Conservation (phyloP, 768 basidiomycete genomes). For the Cyclocybe aegerita region DNA sequence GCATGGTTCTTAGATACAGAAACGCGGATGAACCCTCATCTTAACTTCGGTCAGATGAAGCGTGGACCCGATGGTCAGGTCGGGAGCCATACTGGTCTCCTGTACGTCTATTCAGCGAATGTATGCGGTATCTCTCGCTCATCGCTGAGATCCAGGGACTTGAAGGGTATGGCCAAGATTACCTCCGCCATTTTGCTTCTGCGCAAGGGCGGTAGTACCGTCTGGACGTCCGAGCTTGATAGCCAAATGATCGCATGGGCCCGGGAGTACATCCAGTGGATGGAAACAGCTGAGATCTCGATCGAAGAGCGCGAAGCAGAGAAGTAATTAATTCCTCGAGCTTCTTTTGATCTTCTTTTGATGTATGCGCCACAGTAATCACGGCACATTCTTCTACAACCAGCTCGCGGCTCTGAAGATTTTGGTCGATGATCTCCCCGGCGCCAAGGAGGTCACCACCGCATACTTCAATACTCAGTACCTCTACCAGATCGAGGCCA, state of each 20-base stretch:
- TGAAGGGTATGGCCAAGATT: conserved; percentile 59
- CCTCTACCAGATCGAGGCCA: conserved; percentile 49
- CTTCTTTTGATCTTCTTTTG: not conserved
- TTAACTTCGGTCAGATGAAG: conserved; percentile 56
- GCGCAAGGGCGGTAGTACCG: conserved; percentile 43
- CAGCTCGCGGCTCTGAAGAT: conserved; percentile 59
- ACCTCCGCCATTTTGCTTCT: conserved; percentile 53
- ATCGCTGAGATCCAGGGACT: conserved; percentile 36
- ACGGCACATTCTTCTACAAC: conserved; percentile 63
- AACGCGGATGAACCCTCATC: conserved; percentile 65
- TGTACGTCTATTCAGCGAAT: conserved; percentile 33
- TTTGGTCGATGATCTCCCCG: conserved; percentile 47
- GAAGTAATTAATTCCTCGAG: conserved; percentile 42
- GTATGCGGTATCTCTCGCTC: not conserved
- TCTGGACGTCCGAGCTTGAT: conserved; percentile 58
- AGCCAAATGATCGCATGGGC: conserved; percentile 49
- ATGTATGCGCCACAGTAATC: conserved; percentile 44
- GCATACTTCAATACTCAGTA: conserved; percentile 53
- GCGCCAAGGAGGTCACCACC: conserved; percentile 45
- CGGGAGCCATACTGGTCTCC: conserved; percentile 53
- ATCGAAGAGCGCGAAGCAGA: conserved; percentile 41
- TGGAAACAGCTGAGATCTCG: conserved; percentile 47
- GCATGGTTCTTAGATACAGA: conserved; percentile 60
- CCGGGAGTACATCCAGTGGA: conserved; percentile 52
- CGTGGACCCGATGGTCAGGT: conserved; percentile 37